Percentiles rank a stretch among this genome's conserved stretches.
Evolutionary conservation across 768 basidiomycete genomes (phyloP).

Genomic region (Dictyophora rubrovolvata): DNA sequence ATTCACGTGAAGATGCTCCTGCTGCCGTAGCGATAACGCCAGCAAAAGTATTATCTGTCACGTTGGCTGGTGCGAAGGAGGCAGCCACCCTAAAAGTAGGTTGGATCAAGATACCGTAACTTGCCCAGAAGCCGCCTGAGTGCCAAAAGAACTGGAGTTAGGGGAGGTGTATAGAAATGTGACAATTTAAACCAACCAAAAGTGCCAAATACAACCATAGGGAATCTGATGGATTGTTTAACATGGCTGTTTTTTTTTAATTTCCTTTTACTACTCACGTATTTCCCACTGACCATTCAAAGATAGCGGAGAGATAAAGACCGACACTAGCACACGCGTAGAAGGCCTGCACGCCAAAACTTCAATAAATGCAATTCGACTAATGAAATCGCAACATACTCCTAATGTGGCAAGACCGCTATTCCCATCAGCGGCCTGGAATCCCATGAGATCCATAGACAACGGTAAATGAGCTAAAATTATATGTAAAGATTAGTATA

Average conservation of each 20-base stretch:
- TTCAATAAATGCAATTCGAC: neutral
- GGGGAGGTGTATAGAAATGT: neutral
- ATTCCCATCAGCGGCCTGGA: constrained; percentile 5
- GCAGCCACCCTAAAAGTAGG: constrained; percentile 9
- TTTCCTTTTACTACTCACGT: neutral
- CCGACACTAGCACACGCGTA: constrained; percentile 8
- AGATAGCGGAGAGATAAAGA: constrained; percentile 5
- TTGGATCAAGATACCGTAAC: constrained; percentile 7
- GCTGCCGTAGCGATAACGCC: constrained; percentile 4
- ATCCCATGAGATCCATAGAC: constrained; percentile 10
- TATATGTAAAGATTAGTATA: neutral
- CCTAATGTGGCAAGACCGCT: constrained; percentile 5
- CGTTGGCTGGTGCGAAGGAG: constrained; percentile 5
- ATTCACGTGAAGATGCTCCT: constrained; percentile 4
- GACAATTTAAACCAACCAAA: constrained; percentile 4
- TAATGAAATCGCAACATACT: neutral
- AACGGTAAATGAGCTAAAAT: constrained; percentile 7
- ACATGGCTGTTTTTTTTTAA: neutral
- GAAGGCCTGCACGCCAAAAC: neutral
- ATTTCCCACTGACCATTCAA: constrained; percentile 8
- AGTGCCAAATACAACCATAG: constrained; percentile 6
- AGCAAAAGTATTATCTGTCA: constrained; percentile 2
- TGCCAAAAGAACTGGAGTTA: neutral
- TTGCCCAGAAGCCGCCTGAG: constrained; percentile 10
- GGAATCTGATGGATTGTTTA: neutral